Evolutionary conservation across 306 rosid species (phyloP).

Genomic region (Argentina anserina): DNA sequence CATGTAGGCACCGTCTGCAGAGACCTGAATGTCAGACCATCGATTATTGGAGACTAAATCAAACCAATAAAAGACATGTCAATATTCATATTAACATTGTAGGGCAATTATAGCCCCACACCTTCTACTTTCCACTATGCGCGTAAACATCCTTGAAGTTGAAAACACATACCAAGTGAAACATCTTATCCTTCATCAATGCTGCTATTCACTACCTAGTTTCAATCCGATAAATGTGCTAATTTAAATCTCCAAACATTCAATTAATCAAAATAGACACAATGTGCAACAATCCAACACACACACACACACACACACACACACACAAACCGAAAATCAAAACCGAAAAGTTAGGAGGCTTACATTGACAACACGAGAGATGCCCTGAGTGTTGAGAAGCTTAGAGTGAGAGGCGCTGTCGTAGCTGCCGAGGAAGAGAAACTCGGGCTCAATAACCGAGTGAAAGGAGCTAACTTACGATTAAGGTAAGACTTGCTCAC

Average conservation of each 20-base stretch:
- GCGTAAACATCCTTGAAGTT: not conserved
- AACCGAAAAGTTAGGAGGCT: constrained; percentile 24
- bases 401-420: constrained; percentile 97
- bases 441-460: constrained; percentile 81
- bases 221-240: not conserved
- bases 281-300: not conserved
- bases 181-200: constrained; percentile 3
- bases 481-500: too few relatives aligned
- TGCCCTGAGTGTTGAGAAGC: constrained; percentile 95
- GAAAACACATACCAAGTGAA: not conserved
- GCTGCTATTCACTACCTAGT: constrained; percentile 3
- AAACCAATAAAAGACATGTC: not conserved
- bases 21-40: constrained; percentile 6
- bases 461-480: constrained; percentile 90
- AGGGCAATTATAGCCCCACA: not conserved
- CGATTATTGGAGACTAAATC: not conserved
- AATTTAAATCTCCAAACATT: not conserved
- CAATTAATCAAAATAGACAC: too few relatives aligned
- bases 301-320: too few relatives aligned
- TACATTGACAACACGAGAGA: constrained; percentile 88
- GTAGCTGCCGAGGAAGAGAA: constrained; percentile 89
- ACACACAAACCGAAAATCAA: too few relatives aligned
- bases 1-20: constrained; percentile 97
- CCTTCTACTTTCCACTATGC: not conserved
- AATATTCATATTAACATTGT: not conserved